Evolutionary conservation across 306 rosid species (phyloP), one percentile per base, ranked within the genome.

Genomic region (Lupinus albus): DNA sequence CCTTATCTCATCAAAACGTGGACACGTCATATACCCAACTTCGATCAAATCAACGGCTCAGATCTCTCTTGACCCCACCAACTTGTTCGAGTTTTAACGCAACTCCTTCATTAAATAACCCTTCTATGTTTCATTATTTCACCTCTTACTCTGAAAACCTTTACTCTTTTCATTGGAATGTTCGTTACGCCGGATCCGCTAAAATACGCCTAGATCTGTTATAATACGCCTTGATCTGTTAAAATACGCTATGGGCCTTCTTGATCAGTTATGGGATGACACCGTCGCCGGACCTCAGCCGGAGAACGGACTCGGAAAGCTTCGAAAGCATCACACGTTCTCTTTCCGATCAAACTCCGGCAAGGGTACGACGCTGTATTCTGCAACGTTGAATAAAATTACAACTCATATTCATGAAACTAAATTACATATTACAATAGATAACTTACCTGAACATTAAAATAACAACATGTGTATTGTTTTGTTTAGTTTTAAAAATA

Each of bases 191-290:
- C 21, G 49, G 79, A 72, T 76, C 79, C 68, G 79, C 79, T 73
- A 49, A 49, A 50, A 49, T 50, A 36, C 80, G 82, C 77, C 8
- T 13, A 1, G 51, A 58, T 77, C 68, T n/a, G n/a, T n/a, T n/a
- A n/a, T n/a, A 50, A 49, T 50, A 36, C 80, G 82, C 77, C 8
- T 13, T 1, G 51, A 58, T 77, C 68, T n/a, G n/a, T n/a, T n/a
- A n/a, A n/a, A n/a, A n/a, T n/a, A n/a, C 73, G 3, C 5, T 41
- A 73, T 73, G 71, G 70, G 39, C 52, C 78, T 93, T 11, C 96
- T 93, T 5, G 98, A 93, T 67, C 96, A 93, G 72, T 89, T 93
- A 41, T 93, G 98, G 98, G 98, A 93, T 58, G 97, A 89, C 70
- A 93, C 98, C 68, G 83, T 93, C 0, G 98, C 98, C 52, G 98